phyloP scores from a whole-genome alignment of 495 filamentous ascomycete genomes.

The Aspergillus olivimuriae region DNA sequence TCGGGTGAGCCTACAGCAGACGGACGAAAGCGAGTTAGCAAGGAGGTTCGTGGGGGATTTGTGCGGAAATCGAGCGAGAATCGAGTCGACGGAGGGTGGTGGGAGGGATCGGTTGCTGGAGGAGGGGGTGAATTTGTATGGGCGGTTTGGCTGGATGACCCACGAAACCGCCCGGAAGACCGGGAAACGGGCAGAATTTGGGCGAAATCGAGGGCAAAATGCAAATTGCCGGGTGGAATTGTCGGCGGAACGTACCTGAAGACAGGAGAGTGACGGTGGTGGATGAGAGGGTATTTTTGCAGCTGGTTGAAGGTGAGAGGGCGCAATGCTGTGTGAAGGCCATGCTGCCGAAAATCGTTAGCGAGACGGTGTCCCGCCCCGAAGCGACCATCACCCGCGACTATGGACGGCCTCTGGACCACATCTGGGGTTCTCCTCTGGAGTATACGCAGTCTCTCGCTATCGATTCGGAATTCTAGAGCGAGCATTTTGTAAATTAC shows the following conservation, averaged over 20 bases:
- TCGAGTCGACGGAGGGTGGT: background rate
- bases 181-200: slow-evolving; percentile 25
- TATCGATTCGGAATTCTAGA: no score
- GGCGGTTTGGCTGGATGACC: slow-evolving; percentile 10
- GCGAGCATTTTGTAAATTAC: slow-evolving; percentile 3
- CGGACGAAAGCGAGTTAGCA: slow-evolving; percentile 15
- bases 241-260: slow-evolving; percentile 33
- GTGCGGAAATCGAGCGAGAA: no score
- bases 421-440: background rate
- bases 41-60: no score
- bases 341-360: slow-evolving; percentile 44
- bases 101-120: background rate
- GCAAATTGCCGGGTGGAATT: slow-evolving; percentile 10
- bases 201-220: slow-evolving; percentile 21
- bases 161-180: slow-evolving; percentile 19
- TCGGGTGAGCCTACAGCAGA: slow-evolving; percentile 23
- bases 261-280: slow-evolving; percentile 31
- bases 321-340: slow-evolving; percentile 40
- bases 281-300: slow-evolving; percentile 35
- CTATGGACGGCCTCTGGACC: no score
- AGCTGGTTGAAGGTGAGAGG: slow-evolving; percentile 33
- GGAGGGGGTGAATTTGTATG: background rate
- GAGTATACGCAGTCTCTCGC: no score
- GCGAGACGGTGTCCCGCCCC: slow-evolving; percentile 35
- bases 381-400: slow-evolving; percentile 19